Conservation (phyloP, 257 asterid species). For the Gardenia jasminoides region DNA sequence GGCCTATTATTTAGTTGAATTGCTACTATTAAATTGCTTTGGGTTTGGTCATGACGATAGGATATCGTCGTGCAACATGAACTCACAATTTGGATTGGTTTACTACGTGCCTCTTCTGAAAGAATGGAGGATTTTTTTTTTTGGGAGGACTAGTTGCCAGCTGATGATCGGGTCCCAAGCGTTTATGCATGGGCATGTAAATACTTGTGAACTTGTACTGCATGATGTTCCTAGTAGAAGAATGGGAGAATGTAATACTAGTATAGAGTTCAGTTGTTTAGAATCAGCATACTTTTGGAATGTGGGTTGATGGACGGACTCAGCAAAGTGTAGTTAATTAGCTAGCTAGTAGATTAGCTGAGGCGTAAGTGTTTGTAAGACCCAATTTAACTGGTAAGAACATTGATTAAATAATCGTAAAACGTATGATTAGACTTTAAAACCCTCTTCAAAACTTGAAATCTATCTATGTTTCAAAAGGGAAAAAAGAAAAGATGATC, state of each 20-base stretch:
- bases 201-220: neutral
- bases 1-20: neutral
- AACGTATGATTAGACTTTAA: no score
- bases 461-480: no score
- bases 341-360: no score
- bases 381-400: no score
- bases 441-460: no score
- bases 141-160: neutral
- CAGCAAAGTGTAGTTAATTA: no score
- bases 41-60: neutral
- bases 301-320: neutral
- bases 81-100: neutral
- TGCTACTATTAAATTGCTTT: constrained; percentile 1
- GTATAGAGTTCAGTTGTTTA: neutral
- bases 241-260: neutral
- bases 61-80: neutral
- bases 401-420: no score
- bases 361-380: no score
- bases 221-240: neutral
- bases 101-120: neutral
- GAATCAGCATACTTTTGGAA: neutral
- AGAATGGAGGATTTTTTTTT: no score
- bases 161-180: neutral
- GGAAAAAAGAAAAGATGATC: no score
- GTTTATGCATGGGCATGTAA: neutral